Evolutionary conservation across 208 protist species (phyloP).

Genomic region (Acanthamoeba culbertsoni): DNA sequence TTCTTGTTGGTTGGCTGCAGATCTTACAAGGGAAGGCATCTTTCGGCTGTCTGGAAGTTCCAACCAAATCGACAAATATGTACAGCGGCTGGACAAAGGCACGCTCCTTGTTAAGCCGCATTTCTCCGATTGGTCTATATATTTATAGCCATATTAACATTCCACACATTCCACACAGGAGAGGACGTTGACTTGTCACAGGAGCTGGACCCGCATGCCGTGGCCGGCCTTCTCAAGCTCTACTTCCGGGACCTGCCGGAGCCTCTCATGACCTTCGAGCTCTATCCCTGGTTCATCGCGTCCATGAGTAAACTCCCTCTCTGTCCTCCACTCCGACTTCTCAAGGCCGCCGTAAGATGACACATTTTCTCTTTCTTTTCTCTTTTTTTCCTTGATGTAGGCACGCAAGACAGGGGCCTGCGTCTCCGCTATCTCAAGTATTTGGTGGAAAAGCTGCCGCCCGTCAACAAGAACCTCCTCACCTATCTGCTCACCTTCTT

Average conservation of each 20-base stretch:
- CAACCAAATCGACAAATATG: slow-evolving; percentile 40
- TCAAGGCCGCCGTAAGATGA: background rate
- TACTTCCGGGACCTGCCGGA: slow-evolving; percentile 35
- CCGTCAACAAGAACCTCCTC: background rate
- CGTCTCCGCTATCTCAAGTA: background rate
- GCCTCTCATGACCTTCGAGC: slow-evolving; percentile 27
- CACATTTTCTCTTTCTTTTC: background rate
- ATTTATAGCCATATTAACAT: no score
- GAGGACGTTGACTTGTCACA: slow-evolving; percentile 39
- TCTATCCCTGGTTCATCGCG: slow-evolving; percentile 26
- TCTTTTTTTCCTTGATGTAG: background rate
- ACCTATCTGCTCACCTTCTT: slow-evolving; percentile 29
- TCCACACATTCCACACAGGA: background rate
- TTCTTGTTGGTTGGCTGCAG: background rate
- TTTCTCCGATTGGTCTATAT: no score
- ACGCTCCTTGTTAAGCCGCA: background rate
- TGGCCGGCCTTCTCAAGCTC: slow-evolving; percentile 27
- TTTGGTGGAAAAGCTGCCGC: background rate
- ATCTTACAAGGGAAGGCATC: background rate
- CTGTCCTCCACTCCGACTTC: background rate
- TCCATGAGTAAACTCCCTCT: background rate
- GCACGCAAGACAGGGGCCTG: slow-evolving; percentile 14
- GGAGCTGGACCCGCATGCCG: slow-evolving; percentile 25
- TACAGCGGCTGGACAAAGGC: background rate
- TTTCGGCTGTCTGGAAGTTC: slow-evolving; percentile 42